Conservation (phyloP, 1,284 basidiomycete species). For the Exsudoporus floridanus region DNA sequence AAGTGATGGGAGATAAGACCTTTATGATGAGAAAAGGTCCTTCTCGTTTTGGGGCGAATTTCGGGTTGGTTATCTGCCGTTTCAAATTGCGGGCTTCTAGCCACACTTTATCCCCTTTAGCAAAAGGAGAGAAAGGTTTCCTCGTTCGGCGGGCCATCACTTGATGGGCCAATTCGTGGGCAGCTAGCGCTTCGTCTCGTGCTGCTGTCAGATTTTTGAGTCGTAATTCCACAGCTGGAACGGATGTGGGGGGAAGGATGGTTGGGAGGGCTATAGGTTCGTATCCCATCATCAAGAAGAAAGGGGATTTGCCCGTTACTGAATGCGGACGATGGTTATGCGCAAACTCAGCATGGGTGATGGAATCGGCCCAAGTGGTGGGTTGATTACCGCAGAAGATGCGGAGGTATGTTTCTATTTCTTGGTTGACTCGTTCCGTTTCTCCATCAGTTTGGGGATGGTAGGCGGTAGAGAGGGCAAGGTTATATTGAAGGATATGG, state of each 20-base stretch:
- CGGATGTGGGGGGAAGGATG: not conserved
- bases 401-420: not conserved
- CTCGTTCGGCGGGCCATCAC: accelerated
- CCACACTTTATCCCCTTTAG: not conserved
- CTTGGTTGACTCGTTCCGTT: not conserved
- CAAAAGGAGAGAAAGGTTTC: not conserved
- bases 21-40: not conserved
- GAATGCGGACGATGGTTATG: not conserved
- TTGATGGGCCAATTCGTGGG: not conserved
- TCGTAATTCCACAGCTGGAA: not conserved
- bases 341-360: not conserved
- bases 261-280: not conserved
- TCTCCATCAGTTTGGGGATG: not conserved
- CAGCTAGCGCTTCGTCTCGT: not conserved
- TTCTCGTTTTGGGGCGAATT: not conserved
- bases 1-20: not conserved
- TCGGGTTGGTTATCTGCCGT: not conserved
- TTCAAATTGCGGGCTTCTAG: not conserved
- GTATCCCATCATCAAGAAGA: not conserved
- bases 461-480: too few relatives aligned
- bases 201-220: not conserved
- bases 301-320: not conserved
- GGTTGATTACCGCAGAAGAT: not conserved
- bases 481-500: too few relatives aligned
- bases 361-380: not conserved